Base-by-base conservation (phyloP, 805 yeast species). In the Saturnispora quitensis region DNA sequence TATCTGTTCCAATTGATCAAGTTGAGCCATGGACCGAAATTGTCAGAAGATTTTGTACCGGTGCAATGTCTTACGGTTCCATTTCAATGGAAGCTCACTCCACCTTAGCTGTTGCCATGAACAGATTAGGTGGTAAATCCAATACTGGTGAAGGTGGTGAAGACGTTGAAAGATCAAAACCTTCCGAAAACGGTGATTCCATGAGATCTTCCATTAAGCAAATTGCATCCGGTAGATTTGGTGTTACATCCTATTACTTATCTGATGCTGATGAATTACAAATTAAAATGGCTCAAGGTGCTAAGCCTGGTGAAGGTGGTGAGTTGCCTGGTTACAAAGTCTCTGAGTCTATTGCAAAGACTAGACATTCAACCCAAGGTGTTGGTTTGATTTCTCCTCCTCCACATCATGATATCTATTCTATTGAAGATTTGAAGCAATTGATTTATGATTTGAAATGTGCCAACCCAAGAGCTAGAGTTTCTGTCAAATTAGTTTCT, bases 91-190 rank as follows among this genome's bases (percentile, higher is more conserved):
- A 91, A 71, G 90, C 97, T 2, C 99, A 91, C 71, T 89, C 97
- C 4, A 91, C 99, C 10, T 74, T 91, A 61, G 99, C 99, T 13
- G 95, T 91, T 51, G 99, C 99, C 45, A 91, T 91, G 99, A 91
- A 91, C 75, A 77, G 98, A 68, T 76, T 91, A 57, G 98, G 98
- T 50, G 99, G 97, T 60, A 93, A 90, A 71, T 89, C 97, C 47
- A 91, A 91, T 69, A 90, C 98, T 56, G 99, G 99, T 74, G 99
- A 91, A 75, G 99, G 99, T 76, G 99, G 99, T 75, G 99, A 91
- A 71, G 98, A 91, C 65, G 80, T 93, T 47, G 96, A 90, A 65
- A 79, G 97, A 61, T 86, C 96, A 5, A 73, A 77, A 49, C 85
- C 84, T 20, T 77, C 79, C 55, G 84, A 79, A 48, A 87, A 87